A percentile compares a stretch with the other conserved stretches of the same genome.
phyloP scores from a whole-genome alignment of 805 yeast species.

The Saturnispora zaruensis region DNA sequence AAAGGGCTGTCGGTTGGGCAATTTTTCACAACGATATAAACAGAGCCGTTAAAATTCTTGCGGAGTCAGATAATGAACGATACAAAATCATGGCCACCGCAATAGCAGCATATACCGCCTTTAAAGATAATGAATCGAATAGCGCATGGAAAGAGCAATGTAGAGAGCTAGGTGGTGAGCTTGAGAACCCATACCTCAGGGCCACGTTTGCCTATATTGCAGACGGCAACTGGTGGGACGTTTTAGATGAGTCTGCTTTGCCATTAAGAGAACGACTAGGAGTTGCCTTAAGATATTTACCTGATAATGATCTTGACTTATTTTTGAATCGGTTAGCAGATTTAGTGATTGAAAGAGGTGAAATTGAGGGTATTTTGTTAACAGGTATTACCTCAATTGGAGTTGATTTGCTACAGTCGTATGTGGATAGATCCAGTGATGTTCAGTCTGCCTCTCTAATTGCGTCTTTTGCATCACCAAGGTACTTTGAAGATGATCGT shows the following conservation, averaged over 20 bases:
- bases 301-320: conserved; percentile 67
- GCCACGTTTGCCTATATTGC: conserved; percentile 92
- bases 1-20: conserved; percentile 97
- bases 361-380: conserved; percentile 79
- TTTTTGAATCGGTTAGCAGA: conserved; percentile 66
- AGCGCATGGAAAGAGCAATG: conserved; percentile 93
- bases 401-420: conserved; percentile 71
- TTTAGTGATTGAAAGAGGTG: conserved; percentile 68
- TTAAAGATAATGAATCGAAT: conserved; percentile 47
- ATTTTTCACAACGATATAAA: conserved; percentile 85
- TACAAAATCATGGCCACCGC: conserved; percentile 84
- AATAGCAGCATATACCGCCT: conserved; percentile 78
- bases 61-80: conserved; percentile 62
- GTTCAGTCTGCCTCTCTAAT: conserved; percentile 86
- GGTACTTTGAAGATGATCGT: conserved; percentile 65
- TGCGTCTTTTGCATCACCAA: conserved; percentile 72
- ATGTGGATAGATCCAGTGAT: conserved; percentile 82
- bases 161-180: conserved; percentile 75
- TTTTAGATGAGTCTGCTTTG: conserved; percentile 77
- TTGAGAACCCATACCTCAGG: conserved; percentile 80
- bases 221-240: conserved; percentile 95
- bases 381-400: conserved; percentile 91
- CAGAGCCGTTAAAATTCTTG: conserved; percentile 70
- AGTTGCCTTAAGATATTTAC: conserved; percentile 76
- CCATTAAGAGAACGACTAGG: conserved; percentile 86